Percentiles rank a stretch among this genome's conserved stretches.
Evolutionary conservation across 148 eudicot species (phyloP).

Genomic region (Fagopyrum homotropicum): DNA sequence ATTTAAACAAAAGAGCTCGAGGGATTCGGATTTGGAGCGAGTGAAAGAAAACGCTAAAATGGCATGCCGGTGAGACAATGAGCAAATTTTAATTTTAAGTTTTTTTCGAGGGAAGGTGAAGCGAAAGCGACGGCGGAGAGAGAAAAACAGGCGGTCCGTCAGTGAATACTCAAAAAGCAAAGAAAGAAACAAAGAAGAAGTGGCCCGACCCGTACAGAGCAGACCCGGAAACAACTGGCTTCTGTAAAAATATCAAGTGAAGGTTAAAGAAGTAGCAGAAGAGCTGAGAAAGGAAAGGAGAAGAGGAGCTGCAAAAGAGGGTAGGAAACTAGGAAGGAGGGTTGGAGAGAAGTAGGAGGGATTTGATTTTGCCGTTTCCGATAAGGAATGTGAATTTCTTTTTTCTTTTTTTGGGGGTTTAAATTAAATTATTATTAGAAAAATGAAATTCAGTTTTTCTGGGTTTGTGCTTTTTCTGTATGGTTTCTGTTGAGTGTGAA

Average conservation of each 20-base stretch:
- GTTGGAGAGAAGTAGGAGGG: constrained; percentile 2
- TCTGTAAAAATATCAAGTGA: neutral
- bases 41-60: constrained; percentile 3
- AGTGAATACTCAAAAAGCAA: neutral
- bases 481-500: neutral
- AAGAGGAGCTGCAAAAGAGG: neutral
- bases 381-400: constrained; percentile 24
- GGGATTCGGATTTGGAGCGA: constrained; percentile 5
- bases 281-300: neutral
- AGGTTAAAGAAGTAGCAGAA: neutral
- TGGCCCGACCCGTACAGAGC: constrained; percentile 5
- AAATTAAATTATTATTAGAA: too few species aligned
- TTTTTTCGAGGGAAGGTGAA: neutral
- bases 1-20: neutral
- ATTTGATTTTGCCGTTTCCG: constrained; percentile 31
- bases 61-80: neutral
- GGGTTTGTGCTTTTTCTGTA: neutral
- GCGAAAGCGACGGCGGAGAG: constrained; percentile 10
- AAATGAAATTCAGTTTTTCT: neutral
- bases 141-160: neutral
- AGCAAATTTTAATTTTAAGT: neutral
- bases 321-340: neutral
- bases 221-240: neutral
- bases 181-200: neutral
- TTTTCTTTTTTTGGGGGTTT: neutral